A percentile compares a stretch with the other conserved stretches of the same genome.
phyloP scores from a whole-genome alignment of 495 filamentous ascomycete species.

The Aspergillus saccharolyticus region DNA sequence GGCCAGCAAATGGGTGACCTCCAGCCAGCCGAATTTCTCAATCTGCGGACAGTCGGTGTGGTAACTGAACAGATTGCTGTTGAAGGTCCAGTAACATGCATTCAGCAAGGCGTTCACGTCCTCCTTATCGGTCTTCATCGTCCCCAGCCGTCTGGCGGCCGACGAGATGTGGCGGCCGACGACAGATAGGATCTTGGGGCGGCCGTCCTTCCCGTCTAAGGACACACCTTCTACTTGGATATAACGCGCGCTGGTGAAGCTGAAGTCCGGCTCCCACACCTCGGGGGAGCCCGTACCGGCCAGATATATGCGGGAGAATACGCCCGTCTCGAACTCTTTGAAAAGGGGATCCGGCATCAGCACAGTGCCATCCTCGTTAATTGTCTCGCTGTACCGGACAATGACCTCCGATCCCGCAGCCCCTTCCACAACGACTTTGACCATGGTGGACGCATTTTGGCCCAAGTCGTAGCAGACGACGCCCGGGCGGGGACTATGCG shows the following conservation, averaged over 20 bases:
- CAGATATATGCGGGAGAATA: constrained; percentile 22
- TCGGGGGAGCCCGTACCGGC: constrained; percentile 21
- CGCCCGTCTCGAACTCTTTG: constrained; percentile 26
- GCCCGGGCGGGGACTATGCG: constrained; percentile 12
- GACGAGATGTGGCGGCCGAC: constrained; percentile 25
- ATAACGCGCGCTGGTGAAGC: constrained; percentile 28
- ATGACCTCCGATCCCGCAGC: constrained; percentile 21
- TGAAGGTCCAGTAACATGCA: constrained; percentile 24
- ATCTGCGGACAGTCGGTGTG: constrained; percentile 31
- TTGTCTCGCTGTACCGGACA: constrained; percentile 24
- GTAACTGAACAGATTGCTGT: constrained; percentile 29
- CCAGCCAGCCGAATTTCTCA: constrained; percentile 30
- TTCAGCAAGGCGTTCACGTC: constrained; percentile 24
- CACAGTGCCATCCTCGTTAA: constrained; percentile 22
- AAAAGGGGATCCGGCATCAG: constrained; percentile 29
- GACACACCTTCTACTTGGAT: constrained; percentile 26
- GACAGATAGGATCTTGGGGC: constrained; percentile 21
- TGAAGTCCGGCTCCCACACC: constrained; percentile 27
- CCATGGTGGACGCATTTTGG: constrained; percentile 25
- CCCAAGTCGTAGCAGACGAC: constrained; percentile 23
- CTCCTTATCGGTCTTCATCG: constrained; percentile 25
- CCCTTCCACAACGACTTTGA: constrained; percentile 17
- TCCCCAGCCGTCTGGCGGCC: constrained; percentile 20
- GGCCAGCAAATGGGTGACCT: constrained; percentile 26
- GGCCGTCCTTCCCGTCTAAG: constrained; percentile 7